Percentiles rank a stretch among this genome's conserved stretches.
Conservation (phyloP, 23 red algal genomes). For the Gracilaria domingensis region DNA sequence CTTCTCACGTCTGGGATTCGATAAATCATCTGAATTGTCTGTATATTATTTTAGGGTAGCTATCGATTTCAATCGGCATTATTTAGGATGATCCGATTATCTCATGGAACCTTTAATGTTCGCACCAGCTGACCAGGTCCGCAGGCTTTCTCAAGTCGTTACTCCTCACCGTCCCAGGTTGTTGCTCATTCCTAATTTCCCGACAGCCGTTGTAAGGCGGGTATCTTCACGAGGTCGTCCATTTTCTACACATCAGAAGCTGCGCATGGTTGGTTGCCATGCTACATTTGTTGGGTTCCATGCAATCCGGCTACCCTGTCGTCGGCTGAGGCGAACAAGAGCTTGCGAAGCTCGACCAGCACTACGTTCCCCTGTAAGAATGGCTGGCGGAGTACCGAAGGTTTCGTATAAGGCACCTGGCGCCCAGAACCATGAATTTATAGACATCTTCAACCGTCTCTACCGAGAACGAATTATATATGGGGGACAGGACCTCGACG, state of each 20-base stretch:
- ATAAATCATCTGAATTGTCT: too few relatives aligned
- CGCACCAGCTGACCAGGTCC: too few relatives aligned
- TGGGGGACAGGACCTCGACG: slow-evolving; percentile 95
- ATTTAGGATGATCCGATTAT: too few relatives aligned
- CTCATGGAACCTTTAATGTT: too few relatives aligned
- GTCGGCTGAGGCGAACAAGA: neutral
- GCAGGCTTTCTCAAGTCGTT: too few relatives aligned
- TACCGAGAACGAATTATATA: slow-evolving; percentile 97
- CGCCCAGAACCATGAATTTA: slow-evolving; percentile 93
- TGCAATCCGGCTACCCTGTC: neutral
- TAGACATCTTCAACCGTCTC: slow-evolving; percentile 98
- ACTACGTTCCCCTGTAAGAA: neutral
- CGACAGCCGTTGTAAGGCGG: too few relatives aligned
- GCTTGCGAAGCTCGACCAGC: neutral
- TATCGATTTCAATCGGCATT: too few relatives aligned
- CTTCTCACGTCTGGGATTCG: too few relatives aligned
- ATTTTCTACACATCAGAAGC: neutral
- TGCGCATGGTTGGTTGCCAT: neutral
- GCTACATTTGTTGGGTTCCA: slow-evolving; percentile 1
- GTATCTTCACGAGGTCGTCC: neutral
- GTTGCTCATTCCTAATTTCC: too few relatives aligned
- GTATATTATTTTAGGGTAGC: too few relatives aligned
- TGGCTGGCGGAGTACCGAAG: slow-evolving; percentile 89
- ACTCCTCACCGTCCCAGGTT: too few relatives aligned
- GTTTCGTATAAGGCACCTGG: slow-evolving; percentile 98